Percentiles rank a stretch among this genome's conserved stretches.
Conservation (phyloP, 2,329 filamentous ascomycete species). For the Tricladium varicosporioides region DNA sequence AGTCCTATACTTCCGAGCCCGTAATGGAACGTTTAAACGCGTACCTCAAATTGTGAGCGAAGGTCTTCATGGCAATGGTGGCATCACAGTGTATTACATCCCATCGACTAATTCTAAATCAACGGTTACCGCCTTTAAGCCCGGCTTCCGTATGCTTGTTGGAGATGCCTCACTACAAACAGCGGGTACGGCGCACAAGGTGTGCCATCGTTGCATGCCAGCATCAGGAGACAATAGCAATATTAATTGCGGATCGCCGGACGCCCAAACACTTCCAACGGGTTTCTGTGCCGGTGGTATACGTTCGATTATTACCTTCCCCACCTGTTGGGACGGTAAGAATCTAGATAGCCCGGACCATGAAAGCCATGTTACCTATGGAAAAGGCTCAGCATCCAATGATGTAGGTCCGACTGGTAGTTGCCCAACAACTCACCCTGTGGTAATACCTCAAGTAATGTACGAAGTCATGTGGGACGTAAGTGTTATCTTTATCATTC, state of each 20-base stretch:
- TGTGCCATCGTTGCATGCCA: slow-evolving; percentile 22
- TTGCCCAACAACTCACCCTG: slow-evolving; percentile 37
- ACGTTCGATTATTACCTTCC: slow-evolving; percentile 18
- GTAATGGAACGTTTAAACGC: slow-evolving; percentile 12
- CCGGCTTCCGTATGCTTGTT: slow-evolving; percentile 18
- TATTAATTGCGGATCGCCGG: slow-evolving; percentile 19
- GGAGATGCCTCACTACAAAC: slow-evolving; percentile 14
- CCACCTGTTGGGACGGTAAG: slow-evolving; percentile 20
- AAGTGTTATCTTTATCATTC: slow-evolving; percentile 27
- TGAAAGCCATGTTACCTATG: slow-evolving; percentile 15
- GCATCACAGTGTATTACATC: slow-evolving; percentile 13
- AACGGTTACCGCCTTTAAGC: slow-evolving; percentile 15
- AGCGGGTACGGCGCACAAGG: slow-evolving; percentile 13
- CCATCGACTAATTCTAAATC: slow-evolving; percentile 2
- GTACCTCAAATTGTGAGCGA: slow-evolving; percentile 11
- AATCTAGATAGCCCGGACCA: slow-evolving; percentile 13
- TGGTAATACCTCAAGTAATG: slow-evolving; percentile 47
- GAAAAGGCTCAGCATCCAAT: slow-evolving; percentile 7
- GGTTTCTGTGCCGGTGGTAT: slow-evolving; percentile 15
- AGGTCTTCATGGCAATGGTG: slow-evolving; percentile 9
- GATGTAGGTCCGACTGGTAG: slow-evolving; percentile 17
- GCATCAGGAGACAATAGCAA: slow-evolving; percentile 19
- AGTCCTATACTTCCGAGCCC: slow-evolving; percentile 10
- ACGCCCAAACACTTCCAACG: slow-evolving; percentile 14
- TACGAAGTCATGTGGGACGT: slow-evolving; percentile 49